Conservation (phyloP, 345 rosid genomes). For the Dipteronia sinensis region DNA sequence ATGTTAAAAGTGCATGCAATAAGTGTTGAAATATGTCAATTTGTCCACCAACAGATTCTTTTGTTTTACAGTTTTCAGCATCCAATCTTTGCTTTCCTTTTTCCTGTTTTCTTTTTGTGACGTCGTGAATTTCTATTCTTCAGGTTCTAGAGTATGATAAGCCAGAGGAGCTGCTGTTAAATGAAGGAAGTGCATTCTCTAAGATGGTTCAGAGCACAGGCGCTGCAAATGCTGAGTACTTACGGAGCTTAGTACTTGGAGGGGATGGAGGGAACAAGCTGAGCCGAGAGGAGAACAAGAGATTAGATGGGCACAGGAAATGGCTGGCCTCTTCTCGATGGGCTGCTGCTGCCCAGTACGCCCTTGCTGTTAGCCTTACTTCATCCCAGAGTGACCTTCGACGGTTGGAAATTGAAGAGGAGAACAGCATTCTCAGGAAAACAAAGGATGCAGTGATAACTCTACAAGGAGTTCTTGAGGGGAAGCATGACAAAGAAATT, state of each 20-base stretch:
- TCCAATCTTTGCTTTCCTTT: neutral
- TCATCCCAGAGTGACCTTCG: slow-evolving; percentile 73
- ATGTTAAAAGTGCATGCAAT: slow-evolving; percentile 1
- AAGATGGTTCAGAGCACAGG: slow-evolving; percentile 99
- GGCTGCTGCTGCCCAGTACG: slow-evolving; percentile 82
- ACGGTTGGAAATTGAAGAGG: slow-evolving; percentile 52
- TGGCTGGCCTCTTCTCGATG: slow-evolving; percentile 82
- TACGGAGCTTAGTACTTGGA: slow-evolving; percentile 69
- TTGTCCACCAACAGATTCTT: neutral
- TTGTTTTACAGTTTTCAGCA: neutral
- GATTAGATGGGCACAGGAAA: slow-evolving; percentile 68
- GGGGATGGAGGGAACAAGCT: slow-evolving; percentile 47
- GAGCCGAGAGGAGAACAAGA: slow-evolving; percentile 40
- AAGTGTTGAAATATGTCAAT: neutral
- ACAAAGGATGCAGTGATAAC: slow-evolving; percentile 79
- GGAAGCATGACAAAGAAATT: slow-evolving; percentile 72
- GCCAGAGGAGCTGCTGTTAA: slow-evolving; percentile 75
- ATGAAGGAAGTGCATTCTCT: slow-evolving; percentile 80
- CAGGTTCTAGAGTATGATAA: slow-evolving; percentile 88
- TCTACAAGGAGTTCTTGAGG: slow-evolving; percentile 72
- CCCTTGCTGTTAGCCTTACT: slow-evolving; percentile 71
- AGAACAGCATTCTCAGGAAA: slow-evolving; percentile 58
- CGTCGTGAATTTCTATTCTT: slow-evolving; percentile 6
- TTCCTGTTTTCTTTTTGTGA: slow-evolving; percentile 3
- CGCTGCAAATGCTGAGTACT: slow-evolving; percentile 89